Evolutionary conservation across 768 basidiomycete species (phyloP).

Genomic region (Tubosaeta sp.): DNA sequence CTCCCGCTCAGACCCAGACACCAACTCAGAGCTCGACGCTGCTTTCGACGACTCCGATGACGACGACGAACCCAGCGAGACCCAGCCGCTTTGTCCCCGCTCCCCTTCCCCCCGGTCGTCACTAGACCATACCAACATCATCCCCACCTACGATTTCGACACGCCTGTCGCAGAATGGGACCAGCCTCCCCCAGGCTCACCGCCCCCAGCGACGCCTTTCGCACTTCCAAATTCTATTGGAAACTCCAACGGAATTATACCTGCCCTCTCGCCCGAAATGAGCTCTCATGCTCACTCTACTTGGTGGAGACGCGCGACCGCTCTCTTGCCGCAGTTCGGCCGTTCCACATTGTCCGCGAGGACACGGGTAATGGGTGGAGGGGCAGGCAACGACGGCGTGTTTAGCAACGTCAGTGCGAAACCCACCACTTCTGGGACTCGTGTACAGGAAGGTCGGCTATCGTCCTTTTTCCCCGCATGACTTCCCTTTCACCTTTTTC

Average conservation of each 20-base stretch:
- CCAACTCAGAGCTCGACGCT: constrained; percentile 71
- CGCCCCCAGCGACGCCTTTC: constrained; percentile 56
- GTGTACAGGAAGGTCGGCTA: constrained; percentile 50
- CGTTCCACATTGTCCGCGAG: constrained; percentile 34
- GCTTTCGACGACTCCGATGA: constrained; percentile 82
- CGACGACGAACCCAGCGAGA: constrained; percentile 48
- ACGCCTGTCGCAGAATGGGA: constrained; percentile 62
- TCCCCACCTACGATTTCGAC: constrained; percentile 73
- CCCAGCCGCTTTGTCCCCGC: constrained; percentile 47
- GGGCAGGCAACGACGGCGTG: constrained; percentile 81
- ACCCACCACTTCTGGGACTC: constrained; percentile 50
- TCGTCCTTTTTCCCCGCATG: background rate
- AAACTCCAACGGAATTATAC: constrained; percentile 71
- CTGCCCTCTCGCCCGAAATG: constrained; percentile 39
- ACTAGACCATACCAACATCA: constrained; percentile 11
- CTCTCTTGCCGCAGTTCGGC: constrained; percentile 53
- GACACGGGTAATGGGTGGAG: constrained; percentile 49
- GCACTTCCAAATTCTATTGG: constrained; percentile 70
- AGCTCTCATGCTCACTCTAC: constrained; percentile 27
- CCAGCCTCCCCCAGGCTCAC: constrained; percentile 80
- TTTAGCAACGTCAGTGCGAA: constrained; percentile 96
- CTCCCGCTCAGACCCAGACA: constrained; percentile 44
- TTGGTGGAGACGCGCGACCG: constrained; percentile 53
- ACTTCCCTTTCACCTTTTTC: background rate
- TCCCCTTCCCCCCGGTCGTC: constrained; percentile 27